phyloP scores from a whole-genome alignment of 192 early-diverging fungal genomes.

The Tieghemiomyces parasiticus region DNA sequence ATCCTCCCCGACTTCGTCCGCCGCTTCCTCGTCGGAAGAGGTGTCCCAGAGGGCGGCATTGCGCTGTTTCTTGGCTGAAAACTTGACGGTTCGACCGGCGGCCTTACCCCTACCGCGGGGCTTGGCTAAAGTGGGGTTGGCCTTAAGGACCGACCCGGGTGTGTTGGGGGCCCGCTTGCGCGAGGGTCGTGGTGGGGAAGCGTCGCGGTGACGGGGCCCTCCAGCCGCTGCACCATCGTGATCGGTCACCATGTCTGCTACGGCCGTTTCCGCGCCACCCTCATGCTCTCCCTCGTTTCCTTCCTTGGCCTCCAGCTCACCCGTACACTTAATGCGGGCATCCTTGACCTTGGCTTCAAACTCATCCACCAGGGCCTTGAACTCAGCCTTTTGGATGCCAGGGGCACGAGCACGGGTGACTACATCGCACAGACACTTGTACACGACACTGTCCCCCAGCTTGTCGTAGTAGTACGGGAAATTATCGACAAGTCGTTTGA shows the following conservation, averaged over 20 bases:
- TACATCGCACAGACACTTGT: constrained; percentile 79
- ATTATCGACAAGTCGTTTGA: constrained; percentile 71
- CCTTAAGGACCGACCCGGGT: constrained; percentile 7
- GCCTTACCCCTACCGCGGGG: neutral
- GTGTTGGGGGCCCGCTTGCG: constrained; percentile 2
- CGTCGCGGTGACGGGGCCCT: neutral
- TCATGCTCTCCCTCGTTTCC: constrained; percentile 7
- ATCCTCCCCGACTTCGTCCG: neutral
- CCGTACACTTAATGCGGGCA: constrained; percentile 44
- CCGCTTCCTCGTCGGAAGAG: neutral
- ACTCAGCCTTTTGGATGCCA: constrained; percentile 48
- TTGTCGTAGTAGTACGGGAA: constrained; percentile 85
- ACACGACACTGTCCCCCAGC: constrained; percentile 67
- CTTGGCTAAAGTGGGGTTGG: constrained; percentile 10
- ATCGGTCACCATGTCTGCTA: neutral
- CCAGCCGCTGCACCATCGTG: neutral
- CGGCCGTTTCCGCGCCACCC: constrained; percentile 1
- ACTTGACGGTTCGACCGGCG: neutral
- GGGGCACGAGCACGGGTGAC: constrained; percentile 49
- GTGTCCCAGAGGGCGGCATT: neutral
- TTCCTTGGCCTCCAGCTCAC: constrained; percentile 32
- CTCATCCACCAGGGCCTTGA: constrained; percentile 70
- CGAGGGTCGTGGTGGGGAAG: neutral
- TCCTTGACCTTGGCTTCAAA: constrained; percentile 68
- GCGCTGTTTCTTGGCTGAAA: neutral